Conservation (phyloP, 805 yeast species). For the Yarrowia hollandica region DNA sequence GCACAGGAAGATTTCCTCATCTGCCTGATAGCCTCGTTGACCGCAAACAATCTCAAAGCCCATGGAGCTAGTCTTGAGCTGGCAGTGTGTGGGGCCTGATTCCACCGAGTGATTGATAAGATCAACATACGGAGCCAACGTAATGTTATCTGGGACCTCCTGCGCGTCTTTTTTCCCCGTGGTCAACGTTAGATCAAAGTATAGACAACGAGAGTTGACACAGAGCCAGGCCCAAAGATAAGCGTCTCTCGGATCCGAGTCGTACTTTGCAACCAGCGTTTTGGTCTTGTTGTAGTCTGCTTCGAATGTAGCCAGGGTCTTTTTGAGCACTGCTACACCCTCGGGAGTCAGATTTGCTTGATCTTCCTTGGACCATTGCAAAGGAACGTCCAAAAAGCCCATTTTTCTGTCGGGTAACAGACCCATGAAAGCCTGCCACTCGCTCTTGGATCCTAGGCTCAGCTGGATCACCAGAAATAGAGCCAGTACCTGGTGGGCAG, state of each 20-base stretch:
- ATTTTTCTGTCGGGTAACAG: conserved; percentile 8
- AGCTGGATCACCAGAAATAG: conserved; percentile 14
- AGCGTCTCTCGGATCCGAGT: conserved; percentile 9
- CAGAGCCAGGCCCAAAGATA: conserved; percentile 72
- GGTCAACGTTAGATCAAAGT: conserved; percentile 52
- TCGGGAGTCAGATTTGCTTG: not conserved
- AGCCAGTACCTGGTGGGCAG: conserved; percentile 23
- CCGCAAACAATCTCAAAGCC: conserved; percentile 58
- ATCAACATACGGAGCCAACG: conserved; percentile 90
- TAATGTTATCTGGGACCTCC: conserved; percentile 60
- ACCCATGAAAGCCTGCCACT: conserved; percentile 13
- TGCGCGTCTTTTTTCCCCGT: conserved; percentile 48
- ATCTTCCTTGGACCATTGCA: not conserved
- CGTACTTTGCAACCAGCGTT: not conserved
- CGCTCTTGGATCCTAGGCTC: not conserved
- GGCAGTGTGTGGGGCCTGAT: conserved; percentile 36
- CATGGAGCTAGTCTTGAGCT: conserved; percentile 43
- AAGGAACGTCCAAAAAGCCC: conserved; percentile 5
- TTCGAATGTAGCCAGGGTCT: conserved; percentile 2
- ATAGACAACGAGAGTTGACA: conserved; percentile 88
- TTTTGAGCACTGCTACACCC: not conserved
- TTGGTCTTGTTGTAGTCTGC: conserved; percentile 7
- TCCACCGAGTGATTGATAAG: conserved; percentile 68
- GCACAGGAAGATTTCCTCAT: conserved; percentile 65
- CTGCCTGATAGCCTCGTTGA: conserved; percentile 40